Evolutionary conservation across 139 green algal species (phyloP), one percentile per base, ranked within the genome.

Genomic region (Edaphochlamys debaryana): DNA sequence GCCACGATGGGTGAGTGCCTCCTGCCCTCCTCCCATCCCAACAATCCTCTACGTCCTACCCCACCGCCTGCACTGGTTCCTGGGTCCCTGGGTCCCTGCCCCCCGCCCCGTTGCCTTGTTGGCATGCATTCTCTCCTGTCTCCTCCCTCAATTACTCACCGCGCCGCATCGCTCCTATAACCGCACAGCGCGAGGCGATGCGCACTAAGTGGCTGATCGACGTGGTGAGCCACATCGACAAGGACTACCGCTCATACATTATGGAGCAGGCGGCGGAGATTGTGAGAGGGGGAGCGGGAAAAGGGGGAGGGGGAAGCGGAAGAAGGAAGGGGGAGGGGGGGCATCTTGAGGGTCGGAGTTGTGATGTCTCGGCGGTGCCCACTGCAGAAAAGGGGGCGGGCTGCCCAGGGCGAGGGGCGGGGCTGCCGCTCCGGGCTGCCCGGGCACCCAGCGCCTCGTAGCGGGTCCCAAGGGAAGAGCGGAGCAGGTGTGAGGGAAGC

Each of bases 131-230:
- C 9, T 30, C 54, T 20, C 17, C 22, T 4, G 54, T 27, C 17
- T 20, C 54, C 45, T 54, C 11, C 9, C 45, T 30, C 60, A 5
- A 3, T 6, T 38, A 6, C 11, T 22, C 45, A 9, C 45, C 45
- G 45, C 45, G 11, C 45, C 13, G 45, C 11, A 13, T 13, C 63
- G 8, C 8, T 4, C 36, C 20, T 37, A 27, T 8, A 2, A 6
- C 2, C 7, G n/a, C 13, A 2, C 78, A 84, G 78, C 67, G 73
- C 15, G 74, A 81, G 66, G 86, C 86, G 30, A 75, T 86, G 38
- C 67, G 80, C 23, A 90, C 80, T 11, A 86, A 86, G 38, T 90
- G 86, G 86, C 74, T 90, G 38, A 27, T 87, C 9, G 86, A 90
- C 32, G 11, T 90, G n/a, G 86, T 90, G 15, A 52, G 42, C 36